These are phyloP conservation scores for Silybum marianum DNA, from an alignment of 129 eudicot species.

Conservation along the genomic window DNA sequence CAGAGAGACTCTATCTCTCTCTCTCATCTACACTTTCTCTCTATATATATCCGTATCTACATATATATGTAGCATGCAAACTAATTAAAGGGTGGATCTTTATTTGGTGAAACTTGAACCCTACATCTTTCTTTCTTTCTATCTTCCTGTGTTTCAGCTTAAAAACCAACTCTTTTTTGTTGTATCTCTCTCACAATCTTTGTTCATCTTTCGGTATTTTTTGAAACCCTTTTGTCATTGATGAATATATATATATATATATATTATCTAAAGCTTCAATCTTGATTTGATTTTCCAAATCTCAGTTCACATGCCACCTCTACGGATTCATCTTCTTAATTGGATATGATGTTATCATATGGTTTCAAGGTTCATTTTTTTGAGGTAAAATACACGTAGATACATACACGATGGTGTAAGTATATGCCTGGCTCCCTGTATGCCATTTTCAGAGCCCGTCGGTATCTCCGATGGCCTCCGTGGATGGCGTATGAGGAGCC, in stretches of 20 bases:
- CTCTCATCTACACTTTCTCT: slow-evolving; percentile 9
- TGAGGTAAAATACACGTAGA: slow-evolving; percentile 26
- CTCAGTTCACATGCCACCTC: slow-evolving; percentile 9
- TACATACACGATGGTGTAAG: slow-evolving; percentile 32
- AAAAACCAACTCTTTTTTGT: slow-evolving; percentile 1
- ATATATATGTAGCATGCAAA: slow-evolving; percentile 43
- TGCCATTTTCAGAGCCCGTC: slow-evolving; percentile 88
- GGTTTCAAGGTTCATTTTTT: slow-evolving; percentile 21
- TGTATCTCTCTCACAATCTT: slow-evolving; percentile 3
- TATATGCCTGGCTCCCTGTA: slow-evolving; percentile 99
- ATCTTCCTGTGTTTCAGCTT: slow-evolving; percentile 27
- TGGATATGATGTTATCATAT: slow-evolving; percentile 10
- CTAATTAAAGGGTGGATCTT: slow-evolving; percentile 28
- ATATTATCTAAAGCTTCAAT: not conserved
- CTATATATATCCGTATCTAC: slow-evolving; percentile 29
- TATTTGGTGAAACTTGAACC: slow-evolving; percentile 31
- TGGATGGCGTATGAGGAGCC: slow-evolving; percentile 99
- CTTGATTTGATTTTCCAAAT: slow-evolving; percentile 25
- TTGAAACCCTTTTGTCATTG: slow-evolving; percentile 13
- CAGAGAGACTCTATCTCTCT: slow-evolving; percentile 1
- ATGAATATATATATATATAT: too few relatives aligned
- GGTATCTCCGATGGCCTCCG: slow-evolving; percentile 57
- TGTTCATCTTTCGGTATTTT: slow-evolving; percentile 11
- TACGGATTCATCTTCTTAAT: slow-evolving; percentile 18
- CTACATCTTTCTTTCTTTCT: slow-evolving; percentile 25